A percentile compares a stretch with the other conserved stretches of the same genome.
Evolutionary conservation across 768 basidiomycete genomes (phyloP).

Genomic region (Hirschioporus abietinus): DNA sequence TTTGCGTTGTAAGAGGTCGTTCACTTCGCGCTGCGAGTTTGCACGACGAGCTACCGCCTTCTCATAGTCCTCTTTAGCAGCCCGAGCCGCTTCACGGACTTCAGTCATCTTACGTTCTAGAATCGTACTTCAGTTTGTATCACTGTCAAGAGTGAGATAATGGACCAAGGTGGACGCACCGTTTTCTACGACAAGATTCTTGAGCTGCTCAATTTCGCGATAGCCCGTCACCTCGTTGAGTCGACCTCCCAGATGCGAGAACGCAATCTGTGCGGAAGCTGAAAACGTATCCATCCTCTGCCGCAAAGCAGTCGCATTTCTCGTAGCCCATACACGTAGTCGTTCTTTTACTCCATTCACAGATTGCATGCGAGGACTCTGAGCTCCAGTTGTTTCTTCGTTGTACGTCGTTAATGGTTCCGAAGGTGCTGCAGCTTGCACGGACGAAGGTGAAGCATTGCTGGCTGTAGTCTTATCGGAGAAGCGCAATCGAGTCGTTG

Average conservation of each 20-base stretch:
- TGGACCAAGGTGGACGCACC: constrained; percentile 45
- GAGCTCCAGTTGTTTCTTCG: neutral
- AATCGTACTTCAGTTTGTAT: constrained; percentile 2
- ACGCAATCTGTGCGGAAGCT: constrained; percentile 45
- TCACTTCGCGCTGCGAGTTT: constrained; percentile 89
- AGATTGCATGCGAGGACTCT: neutral
- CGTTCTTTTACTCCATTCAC: constrained; percentile 31
- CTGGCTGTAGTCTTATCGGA: neutral
- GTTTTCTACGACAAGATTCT: constrained; percentile 70
- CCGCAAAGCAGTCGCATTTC: constrained; percentile 36
- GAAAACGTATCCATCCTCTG: constrained; percentile 56
- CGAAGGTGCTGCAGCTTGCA: neutral
- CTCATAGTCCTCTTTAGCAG: constrained; percentile 73
- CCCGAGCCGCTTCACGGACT: constrained; percentile 59
- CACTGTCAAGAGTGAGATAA: neutral
- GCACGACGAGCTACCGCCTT: constrained; percentile 75
- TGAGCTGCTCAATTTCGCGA: constrained; percentile 79
- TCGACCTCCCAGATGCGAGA: constrained; percentile 71
- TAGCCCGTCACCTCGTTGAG: constrained; percentile 91
- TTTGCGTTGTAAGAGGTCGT: constrained; percentile 92
- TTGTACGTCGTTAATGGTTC: neutral
- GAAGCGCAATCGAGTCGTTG: neutral
- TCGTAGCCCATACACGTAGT: constrained; percentile 42
- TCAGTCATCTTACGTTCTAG: constrained; percentile 70
- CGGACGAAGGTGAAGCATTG: neutral